phyloP scores from a whole-genome alignment of 2,329 filamentous ascomycete species.

The Epichloe gansuensis region DNA sequence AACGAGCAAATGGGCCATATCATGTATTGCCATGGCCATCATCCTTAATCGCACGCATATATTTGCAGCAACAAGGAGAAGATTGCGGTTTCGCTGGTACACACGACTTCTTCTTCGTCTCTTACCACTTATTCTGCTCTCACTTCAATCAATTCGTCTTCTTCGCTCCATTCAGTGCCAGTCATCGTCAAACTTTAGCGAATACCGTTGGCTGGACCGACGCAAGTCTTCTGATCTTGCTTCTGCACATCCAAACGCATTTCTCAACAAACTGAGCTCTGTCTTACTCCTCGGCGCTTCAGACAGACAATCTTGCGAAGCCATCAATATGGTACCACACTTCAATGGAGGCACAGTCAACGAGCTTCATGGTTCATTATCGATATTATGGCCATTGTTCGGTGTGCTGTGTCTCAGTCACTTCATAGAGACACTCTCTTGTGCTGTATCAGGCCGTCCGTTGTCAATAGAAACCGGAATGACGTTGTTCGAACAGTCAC shows the following conservation, averaged over 20 bases:
- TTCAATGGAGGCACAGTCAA: slow-evolving; percentile 33
- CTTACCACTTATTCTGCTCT: slow-evolving; percentile 56
- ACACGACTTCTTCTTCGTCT: slow-evolving; percentile 57
- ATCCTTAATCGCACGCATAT: slow-evolving; percentile 85
- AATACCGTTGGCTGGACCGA: slow-evolving; percentile 56
- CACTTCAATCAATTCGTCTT: slow-evolving; percentile 53
- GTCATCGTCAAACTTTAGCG: slow-evolving; percentile 60
- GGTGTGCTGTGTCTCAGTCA: slow-evolving; percentile 60
- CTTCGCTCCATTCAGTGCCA: slow-evolving; percentile 87
- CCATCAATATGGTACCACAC: slow-evolving; percentile 56
- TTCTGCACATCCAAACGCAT: slow-evolving; percentile 55
- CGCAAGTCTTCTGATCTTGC: slow-evolving; percentile 53
- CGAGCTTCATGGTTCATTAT: slow-evolving; percentile 63
- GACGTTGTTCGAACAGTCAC: slow-evolving; percentile 90
- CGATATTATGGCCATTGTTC: slow-evolving; percentile 63
- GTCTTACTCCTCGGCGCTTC: slow-evolving; percentile 58
- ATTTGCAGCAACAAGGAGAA: slow-evolving; percentile 76
- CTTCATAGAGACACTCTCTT: slow-evolving; percentile 78
- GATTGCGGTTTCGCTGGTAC: slow-evolving; percentile 63
- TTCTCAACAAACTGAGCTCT: slow-evolving; percentile 62
- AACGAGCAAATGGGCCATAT: slow-evolving; percentile 83
- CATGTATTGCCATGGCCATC: slow-evolving; percentile 75
- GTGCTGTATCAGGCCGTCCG: slow-evolving; percentile 71
- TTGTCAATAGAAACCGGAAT: slow-evolving; percentile 82
- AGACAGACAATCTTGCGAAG: slow-evolving; percentile 62